Evolutionary conservation across 2,329 filamentous ascomycete genomes (phyloP).

Genomic region (Diaporthe citrichinensis): DNA sequence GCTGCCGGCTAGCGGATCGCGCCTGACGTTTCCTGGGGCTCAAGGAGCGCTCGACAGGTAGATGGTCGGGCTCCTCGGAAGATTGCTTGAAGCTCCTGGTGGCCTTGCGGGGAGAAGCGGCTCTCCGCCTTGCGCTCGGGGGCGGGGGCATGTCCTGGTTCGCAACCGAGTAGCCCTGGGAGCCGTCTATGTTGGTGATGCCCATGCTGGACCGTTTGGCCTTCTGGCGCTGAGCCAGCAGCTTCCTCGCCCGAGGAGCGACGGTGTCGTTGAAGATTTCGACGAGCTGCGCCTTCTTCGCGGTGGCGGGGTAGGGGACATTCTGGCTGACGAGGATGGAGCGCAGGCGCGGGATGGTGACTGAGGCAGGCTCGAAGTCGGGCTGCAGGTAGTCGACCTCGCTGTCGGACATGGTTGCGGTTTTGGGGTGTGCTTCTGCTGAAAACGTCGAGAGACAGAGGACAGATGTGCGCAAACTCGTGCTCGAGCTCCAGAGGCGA

Average conservation of each 20-base stretch:
- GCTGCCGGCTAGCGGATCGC: conserved; percentile 68
- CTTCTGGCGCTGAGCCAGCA: conserved; percentile 80
- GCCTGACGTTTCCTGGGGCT: conserved; percentile 70
- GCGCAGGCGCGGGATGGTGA: conserved; percentile 90
- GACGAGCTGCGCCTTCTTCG: conserved; percentile 92
- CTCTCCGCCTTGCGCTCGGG: conserved; percentile 63
- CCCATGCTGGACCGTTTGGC: conserved; percentile 90
- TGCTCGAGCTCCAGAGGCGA: not conserved
- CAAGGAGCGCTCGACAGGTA: conserved; percentile 51
- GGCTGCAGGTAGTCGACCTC: conserved; percentile 88
- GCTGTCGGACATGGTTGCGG: conserved; percentile 69
- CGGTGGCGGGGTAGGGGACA: conserved; percentile 85
- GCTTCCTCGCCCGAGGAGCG: conserved; percentile 81
- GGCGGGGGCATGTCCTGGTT: conserved; percentile 70
- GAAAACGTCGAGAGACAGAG: not conserved
- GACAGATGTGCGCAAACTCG: not conserved
- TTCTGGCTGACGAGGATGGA: conserved; percentile 93
- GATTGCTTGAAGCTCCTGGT: conserved; percentile 65
- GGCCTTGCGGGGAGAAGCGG: conserved; percentile 68
- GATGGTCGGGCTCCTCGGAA: conserved; percentile 63
- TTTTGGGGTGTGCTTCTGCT: conserved; percentile 3
- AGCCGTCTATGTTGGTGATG: conserved; percentile 78
- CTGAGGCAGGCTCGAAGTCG: conserved; percentile 84
- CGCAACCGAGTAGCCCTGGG: conserved; percentile 74
- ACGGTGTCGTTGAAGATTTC: conserved; percentile 86